Percentiles rank a stretch among this genome's conserved stretches.
Evolutionary conservation across 441 rosid species (phyloP).

Genomic region (Euphorbia celastroides): DNA sequence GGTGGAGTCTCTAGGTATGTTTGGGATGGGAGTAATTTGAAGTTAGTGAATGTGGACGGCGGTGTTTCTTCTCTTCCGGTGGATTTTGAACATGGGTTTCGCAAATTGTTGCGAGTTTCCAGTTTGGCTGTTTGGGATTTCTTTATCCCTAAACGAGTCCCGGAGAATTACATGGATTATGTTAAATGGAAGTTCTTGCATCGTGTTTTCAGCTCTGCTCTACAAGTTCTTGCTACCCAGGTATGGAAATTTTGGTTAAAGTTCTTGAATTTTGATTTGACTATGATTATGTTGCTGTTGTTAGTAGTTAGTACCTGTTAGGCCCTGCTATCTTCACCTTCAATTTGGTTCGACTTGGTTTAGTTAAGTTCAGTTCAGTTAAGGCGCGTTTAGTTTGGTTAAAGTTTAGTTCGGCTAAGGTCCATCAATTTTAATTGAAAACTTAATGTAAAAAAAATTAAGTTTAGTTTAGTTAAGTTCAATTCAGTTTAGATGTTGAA

Average conservation of each 20-base stretch:
- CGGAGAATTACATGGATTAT: slow-evolving; percentile 53
- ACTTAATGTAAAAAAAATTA: too few relatives aligned
- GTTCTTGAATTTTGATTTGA: not conserved
- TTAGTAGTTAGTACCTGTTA: too few relatives aligned
- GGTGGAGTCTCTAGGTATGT: slow-evolving; percentile 58
- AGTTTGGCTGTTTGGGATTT: slow-evolving; percentile 50
- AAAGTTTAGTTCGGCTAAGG: too few relatives aligned
- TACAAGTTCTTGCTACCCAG: slow-evolving; percentile 98
- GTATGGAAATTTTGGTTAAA: slow-evolving; percentile 20
- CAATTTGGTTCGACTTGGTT: too few relatives aligned
- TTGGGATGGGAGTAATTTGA: slow-evolving; percentile 51
- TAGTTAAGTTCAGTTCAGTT: too few relatives aligned
- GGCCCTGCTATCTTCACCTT: too few relatives aligned
- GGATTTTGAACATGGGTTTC: slow-evolving; percentile 34
- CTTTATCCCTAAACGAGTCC: slow-evolving; percentile 73
- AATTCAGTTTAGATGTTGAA: too few relatives aligned
- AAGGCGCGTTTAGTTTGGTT: too few relatives aligned
- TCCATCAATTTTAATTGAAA: too few relatives aligned
- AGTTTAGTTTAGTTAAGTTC: too few relatives aligned
- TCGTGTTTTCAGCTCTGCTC: slow-evolving; percentile 86
- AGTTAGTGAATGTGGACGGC: slow-evolving; percentile 41
- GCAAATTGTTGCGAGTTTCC: slow-evolving; percentile 32
- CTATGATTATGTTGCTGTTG: not conserved
- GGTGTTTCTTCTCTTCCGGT: slow-evolving; percentile 31
- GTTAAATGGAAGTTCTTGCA: slow-evolving; percentile 94